A percentile compares a stretch with the other conserved stretches of the same genome.
These are phyloP conservation scores for Exophiala xenobiotica DNA, from an alignment of 2,329 filamentous ascomycete species.

Conservation along the genomic window DNA sequence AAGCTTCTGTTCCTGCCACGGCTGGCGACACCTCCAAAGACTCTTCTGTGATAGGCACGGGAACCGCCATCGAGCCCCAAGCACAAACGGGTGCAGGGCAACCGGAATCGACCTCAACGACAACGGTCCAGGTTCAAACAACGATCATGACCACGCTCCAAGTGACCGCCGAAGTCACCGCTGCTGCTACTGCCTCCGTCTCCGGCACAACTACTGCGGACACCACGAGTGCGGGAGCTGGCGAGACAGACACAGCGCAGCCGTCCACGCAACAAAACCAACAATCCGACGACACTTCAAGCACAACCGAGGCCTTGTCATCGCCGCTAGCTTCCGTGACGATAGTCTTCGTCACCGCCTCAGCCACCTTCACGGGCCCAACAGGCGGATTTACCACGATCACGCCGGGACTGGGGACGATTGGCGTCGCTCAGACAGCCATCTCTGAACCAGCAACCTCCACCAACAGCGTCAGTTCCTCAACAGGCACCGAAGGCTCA, in stretches of 20 bases:
- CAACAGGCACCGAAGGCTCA: neutral
- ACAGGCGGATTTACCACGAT: slow-evolving; percentile 49
- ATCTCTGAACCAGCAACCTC: neutral
- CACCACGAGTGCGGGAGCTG: neutral
- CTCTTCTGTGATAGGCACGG: neutral
- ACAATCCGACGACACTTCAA: neutral
- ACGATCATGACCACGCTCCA: slow-evolving; percentile 15
- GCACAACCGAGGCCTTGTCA: neutral
- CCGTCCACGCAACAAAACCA: neutral
- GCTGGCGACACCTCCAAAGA: neutral
- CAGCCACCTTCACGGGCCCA: slow-evolving; percentile 51
- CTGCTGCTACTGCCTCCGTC: slow-evolving; percentile 1
- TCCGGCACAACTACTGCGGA: neutral
- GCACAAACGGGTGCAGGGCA: neutral
- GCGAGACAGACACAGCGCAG: neutral
- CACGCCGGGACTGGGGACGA: slow-evolving; percentile 5
- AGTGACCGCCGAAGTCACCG: slow-evolving; percentile 18
- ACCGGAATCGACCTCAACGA: slow-evolving; percentile 8
- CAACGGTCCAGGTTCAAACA: slow-evolving; percentile 16
- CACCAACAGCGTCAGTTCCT: neutral
- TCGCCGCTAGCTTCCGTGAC: slow-evolving; percentile 1
- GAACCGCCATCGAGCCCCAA: slow-evolving; percentile 10
- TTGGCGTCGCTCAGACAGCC: neutral
- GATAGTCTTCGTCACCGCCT: slow-evolving; percentile 53
- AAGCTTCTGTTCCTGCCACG: neutral